A percentile compares a stretch with the other conserved stretches of the same genome.
phyloP scores from a whole-genome alignment of 805 yeast species.

The Zygoascus tannicola region DNA sequence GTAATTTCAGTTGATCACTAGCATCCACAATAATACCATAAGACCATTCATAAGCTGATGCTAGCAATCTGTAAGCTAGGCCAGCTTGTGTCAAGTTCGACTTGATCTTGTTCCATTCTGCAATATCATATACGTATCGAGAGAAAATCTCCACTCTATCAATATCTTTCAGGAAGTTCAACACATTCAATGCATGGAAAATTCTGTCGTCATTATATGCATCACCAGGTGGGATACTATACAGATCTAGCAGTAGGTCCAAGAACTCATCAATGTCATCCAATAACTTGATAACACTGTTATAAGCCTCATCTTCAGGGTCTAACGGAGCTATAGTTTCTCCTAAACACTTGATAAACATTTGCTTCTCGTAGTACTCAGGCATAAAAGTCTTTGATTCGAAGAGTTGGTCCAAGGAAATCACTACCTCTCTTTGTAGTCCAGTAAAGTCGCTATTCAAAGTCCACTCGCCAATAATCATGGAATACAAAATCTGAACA shows the following conservation, averaged over 20 bases:
- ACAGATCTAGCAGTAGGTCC: slow-evolving; percentile 54
- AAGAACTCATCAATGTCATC: slow-evolving; percentile 40
- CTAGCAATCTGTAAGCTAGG: slow-evolving; percentile 64
- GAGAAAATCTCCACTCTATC: slow-evolving; percentile 72
- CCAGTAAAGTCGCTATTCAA: slow-evolving; percentile 49
- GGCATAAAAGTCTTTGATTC: slow-evolving; percentile 51
- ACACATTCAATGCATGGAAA: slow-evolving; percentile 65
- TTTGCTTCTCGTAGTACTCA: slow-evolving; percentile 41
- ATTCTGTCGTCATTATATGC: slow-evolving; percentile 85
- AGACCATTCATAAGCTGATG: slow-evolving; percentile 65
- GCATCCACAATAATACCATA: slow-evolving; percentile 42
- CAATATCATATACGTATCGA: slow-evolving; percentile 68
- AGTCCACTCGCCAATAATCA: slow-evolving; percentile 57
- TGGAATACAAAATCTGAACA: slow-evolving; percentile 59
- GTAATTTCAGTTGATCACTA: slow-evolving; percentile 57
- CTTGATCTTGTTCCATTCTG: slow-evolving; percentile 50
- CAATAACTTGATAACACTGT: slow-evolving; percentile 44
- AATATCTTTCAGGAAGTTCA: slow-evolving; percentile 67
- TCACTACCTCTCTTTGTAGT: slow-evolving; percentile 52
- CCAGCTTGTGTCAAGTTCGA: slow-evolving; percentile 75
- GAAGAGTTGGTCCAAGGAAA: slow-evolving; percentile 58
- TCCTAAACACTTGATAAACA: slow-evolving; percentile 43
- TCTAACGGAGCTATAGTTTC: slow-evolving; percentile 41
- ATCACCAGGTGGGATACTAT: slow-evolving; percentile 66
- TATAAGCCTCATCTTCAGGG: slow-evolving; percentile 55